phyloP scores from a whole-genome alignment of 148 eudicot species.

The Chenopodium suecicum region DNA sequence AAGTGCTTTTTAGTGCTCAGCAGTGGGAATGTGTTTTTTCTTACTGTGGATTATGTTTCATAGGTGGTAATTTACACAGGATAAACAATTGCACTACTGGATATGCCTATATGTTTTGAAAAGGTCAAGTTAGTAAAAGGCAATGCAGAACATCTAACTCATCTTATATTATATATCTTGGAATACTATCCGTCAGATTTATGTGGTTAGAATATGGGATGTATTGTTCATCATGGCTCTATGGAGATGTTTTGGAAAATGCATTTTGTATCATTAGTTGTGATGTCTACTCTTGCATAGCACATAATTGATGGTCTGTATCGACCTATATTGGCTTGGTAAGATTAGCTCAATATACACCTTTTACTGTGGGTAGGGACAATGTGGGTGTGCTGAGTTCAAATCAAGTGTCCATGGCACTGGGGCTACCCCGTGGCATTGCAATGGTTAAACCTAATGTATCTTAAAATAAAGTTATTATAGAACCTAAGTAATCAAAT shows the following conservation, averaged over 20 bases:
- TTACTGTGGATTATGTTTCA: background rate
- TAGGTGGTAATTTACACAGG: background rate
- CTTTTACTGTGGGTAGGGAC: background rate
- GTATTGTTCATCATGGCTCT: background rate
- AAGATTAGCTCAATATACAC: background rate
- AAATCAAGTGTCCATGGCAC: background rate
- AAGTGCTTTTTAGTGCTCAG: background rate
- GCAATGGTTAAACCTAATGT: background rate
- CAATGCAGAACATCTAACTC: background rate
- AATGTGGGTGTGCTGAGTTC: background rate
- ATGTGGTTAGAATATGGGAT: background rate
- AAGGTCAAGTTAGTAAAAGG: background rate
- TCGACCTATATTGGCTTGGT: background rate
- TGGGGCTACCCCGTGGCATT: background rate
- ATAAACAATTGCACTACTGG: background rate
- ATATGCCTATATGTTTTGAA: background rate
- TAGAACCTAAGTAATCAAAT: background rate
- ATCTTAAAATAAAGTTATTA: background rate
- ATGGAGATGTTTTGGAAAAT: background rate
- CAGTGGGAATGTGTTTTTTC: background rate
- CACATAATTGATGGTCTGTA: background rate
- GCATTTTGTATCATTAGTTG: background rate
- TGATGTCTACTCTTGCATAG: background rate
- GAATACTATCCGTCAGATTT: background rate
- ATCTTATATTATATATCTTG: background rate